A percentile compares a stretch with the other conserved stretches of the same genome.
phyloP scores from a whole-genome alignment of 176 grass and related monocot species.

The Carex parvula region DNA sequence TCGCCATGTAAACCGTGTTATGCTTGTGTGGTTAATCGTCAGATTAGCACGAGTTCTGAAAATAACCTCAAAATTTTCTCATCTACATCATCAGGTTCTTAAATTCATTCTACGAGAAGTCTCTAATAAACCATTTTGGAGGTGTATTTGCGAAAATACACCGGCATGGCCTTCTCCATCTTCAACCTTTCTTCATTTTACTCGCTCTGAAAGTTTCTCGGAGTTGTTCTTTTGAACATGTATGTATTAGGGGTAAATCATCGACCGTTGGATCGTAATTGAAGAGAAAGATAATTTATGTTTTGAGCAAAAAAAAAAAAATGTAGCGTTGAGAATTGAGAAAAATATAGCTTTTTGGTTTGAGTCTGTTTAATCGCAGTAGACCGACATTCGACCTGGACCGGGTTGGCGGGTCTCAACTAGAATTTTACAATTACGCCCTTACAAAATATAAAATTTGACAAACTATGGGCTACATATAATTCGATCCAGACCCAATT shows the following conservation, averaged over 20 bases:
- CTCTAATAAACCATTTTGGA: not conserved
- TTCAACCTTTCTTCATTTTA: not conserved
- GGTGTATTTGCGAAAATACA: not conserved
- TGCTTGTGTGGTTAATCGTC: constrained; percentile 1
- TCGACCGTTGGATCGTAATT: not conserved
- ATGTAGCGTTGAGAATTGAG: too few species aligned
- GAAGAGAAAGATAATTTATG: not conserved
- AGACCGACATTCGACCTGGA: not conserved
- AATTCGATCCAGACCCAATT: not conserved
- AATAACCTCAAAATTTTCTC: not conserved
- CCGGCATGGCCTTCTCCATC: not conserved
- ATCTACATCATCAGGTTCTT: not conserved
- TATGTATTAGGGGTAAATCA: not conserved
- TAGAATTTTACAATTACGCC: not conserved
- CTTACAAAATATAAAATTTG: not conserved
- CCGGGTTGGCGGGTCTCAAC: not conserved
- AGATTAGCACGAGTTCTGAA: constrained; percentile 8
- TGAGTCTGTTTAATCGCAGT: not conserved
- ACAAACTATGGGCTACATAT: not conserved
- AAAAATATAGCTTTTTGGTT: not conserved
- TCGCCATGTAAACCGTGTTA: not conserved
- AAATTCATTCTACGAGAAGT: not conserved
- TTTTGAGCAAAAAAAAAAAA: not conserved
- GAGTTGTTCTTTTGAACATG: not conserved
- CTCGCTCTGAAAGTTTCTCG: not conserved